Evolutionary conservation across 345 rosid species (phyloP), one percentile per base, ranked within the genome.

Genomic region (Syzygium aqueum): DNA sequence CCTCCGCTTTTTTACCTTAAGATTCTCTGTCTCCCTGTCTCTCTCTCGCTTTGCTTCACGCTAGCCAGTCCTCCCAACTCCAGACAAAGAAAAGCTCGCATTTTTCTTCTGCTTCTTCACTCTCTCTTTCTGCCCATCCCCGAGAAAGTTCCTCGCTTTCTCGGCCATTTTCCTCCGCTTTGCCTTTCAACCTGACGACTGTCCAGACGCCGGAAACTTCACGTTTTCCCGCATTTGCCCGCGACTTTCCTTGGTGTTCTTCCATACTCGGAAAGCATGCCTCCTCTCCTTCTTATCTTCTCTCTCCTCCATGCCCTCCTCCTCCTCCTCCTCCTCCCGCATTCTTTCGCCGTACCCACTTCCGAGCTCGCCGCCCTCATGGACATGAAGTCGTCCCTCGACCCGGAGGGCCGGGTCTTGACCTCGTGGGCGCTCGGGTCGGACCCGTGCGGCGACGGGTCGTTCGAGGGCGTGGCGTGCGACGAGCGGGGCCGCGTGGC

Each of bases 401-500:
- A 96, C 92, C 99, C 99, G 17, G 67, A 93, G 11, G 93, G 88
- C 90, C 94, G 88, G 63, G 89, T 93, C 89, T 91, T 97, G 89
- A 89, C 96, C 37, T 95, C 99, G 7, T 97, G 99, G 99, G 85
- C 65, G 11, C 52, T 91, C 53, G 85, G 77, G 84, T 33, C 89
- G 51, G 94, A 94, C 91, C 98, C 96, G 3, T 97, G 99, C 88
- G 51, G 99, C 87, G 51, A 85, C 11, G 91, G 90, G 28, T 92
- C 95, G 13, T 97, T 97, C 86, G 93, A 94, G 86, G 99, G 99
- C 1, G 97, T 97, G 22, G 98, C 96, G 51, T 97, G 99, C 92
- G 91, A 97, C 87, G 95, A 91, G 57, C 85, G 89, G 51, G 95
- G 93, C 82, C 91, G 51, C n/a, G 96, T 97, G 2, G 91, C 98